Conservation (phyloP, 139 green algal genomes). For the Chlorella sp. region DNA sequence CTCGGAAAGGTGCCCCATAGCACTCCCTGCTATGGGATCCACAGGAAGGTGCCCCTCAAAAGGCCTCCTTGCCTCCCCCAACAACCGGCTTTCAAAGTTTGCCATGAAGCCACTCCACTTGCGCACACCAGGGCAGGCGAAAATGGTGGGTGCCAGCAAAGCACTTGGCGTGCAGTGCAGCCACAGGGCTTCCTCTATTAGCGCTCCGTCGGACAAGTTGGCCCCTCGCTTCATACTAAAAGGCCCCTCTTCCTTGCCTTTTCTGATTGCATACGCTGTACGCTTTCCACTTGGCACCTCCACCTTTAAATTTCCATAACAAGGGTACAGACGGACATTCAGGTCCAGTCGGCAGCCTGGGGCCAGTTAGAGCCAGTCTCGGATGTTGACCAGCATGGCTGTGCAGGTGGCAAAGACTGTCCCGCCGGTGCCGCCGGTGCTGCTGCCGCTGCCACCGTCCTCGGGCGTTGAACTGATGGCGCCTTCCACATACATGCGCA, state of each 20-base stretch:
- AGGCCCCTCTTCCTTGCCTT: too few relatives aligned
- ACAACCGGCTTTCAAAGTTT: conserved; percentile 80
- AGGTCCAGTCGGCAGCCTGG: too few relatives aligned
- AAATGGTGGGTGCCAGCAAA: neutral
- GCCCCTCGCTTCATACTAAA: too few relatives aligned
- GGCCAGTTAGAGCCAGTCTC: neutral
- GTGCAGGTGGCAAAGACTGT: conserved; percentile 43
- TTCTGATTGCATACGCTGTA: too few relatives aligned
- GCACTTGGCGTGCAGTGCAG: too few relatives aligned
- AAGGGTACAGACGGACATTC: too few relatives aligned
- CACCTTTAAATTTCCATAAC: too few relatives aligned
- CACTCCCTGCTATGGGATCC: too few relatives aligned
- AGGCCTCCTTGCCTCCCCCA: conserved; percentile 8
- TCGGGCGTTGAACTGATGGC: neutral
- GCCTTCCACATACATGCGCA: conserved; percentile 42
- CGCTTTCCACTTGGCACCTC: too few relatives aligned
- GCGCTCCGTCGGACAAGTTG: too few relatives aligned
- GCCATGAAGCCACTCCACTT: conserved; percentile 76
- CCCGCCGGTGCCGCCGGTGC: neutral
- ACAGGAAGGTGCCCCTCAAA: neutral
- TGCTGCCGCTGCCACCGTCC: neutral
- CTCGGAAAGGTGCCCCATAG: too few relatives aligned
- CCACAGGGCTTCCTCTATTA: too few relatives aligned
- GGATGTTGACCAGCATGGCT: conserved; percentile 46
- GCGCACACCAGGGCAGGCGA: neutral